A percentile compares a stretch with the other conserved stretches of the same genome.
These are phyloP conservation scores for Phytophthora macrochlamydospora DNA, from an alignment of 352 stramenopile genomes.

Conservation along the genomic window DNA sequence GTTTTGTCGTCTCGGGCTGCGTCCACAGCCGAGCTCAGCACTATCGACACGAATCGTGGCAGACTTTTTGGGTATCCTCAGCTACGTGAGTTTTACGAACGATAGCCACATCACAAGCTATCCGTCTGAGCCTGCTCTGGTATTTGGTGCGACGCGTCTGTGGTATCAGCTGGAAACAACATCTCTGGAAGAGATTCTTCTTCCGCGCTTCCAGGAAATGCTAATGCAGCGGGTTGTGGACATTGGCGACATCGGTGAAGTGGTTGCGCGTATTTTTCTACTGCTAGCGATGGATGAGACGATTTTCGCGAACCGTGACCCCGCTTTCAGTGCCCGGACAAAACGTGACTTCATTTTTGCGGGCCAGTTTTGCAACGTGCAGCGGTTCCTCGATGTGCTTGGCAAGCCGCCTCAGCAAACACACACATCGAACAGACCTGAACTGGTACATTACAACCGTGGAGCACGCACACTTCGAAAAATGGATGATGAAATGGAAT, in stretches of 20 bases:
- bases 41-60: constrained; percentile 26
- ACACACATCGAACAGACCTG: neutral
- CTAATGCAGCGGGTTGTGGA: constrained; percentile 6
- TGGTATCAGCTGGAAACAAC: constrained; percentile 17
- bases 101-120: constrained; percentile 26
- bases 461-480: neutral
- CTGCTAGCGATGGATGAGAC: constrained; percentile 12
- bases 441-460: neutral
- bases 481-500: constrained; percentile 14
- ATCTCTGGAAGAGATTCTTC: constrained; percentile 1
- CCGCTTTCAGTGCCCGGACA: too few species aligned
- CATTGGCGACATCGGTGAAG: constrained; percentile 4
- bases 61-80: constrained; percentile 31
- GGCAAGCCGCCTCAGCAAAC: neutral
- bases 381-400: constrained; percentile 1
- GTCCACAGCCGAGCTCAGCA: constrained; percentile 12
- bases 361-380: constrained; percentile 14
- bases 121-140: constrained; percentile 29
- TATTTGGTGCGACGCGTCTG: constrained; percentile 32
- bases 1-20: constrained; percentile 34
- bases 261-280: constrained; percentile 11
- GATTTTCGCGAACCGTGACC: neutral
- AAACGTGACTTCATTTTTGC: neutral
- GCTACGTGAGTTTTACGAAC: constrained; percentile 16
- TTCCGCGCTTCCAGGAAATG: constrained; percentile 8